Conservation (phyloP, 257 asterid species). For the Craterostigma plantagineum region DNA sequence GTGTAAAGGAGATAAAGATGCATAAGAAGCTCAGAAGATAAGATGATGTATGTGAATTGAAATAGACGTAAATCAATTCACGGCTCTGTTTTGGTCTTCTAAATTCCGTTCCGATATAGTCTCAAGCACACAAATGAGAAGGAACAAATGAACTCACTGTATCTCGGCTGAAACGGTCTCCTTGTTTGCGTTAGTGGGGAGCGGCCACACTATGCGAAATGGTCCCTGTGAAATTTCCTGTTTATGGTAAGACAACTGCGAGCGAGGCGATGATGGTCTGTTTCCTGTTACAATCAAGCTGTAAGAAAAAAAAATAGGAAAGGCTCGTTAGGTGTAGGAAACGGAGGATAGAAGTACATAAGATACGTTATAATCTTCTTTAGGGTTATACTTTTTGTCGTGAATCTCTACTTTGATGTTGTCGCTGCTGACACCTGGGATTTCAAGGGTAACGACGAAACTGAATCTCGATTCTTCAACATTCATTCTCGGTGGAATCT, state of each 20-base stretch:
- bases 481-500: slow-evolving; percentile 65
- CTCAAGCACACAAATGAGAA: too few relatives aligned
- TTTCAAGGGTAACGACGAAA: slow-evolving; percentile 43
- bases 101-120: too few relatives aligned
- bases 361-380: background rate
- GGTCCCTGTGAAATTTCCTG: slow-evolving; percentile 59
- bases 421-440: slow-evolving; percentile 46
- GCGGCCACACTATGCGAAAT: slow-evolving; percentile 48
- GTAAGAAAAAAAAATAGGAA: too few relatives aligned
- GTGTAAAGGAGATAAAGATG: too few relatives aligned
- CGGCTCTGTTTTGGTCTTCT: too few relatives aligned
- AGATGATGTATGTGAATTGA: too few relatives aligned
- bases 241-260: slow-evolving; percentile 28
- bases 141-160: slow-evolving; percentile 65
- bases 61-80: too few relatives aligned
- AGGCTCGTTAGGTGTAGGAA: background rate
- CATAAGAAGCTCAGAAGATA: too few relatives aligned
- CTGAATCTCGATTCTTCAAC: slow-evolving; percentile 44
- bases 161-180: slow-evolving; percentile 53
- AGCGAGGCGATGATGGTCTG: slow-evolving; percentile 22
- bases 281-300: slow-evolving; percentile 52
- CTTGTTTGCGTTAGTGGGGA: slow-evolving; percentile 48
- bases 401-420: slow-evolving; percentile 50
- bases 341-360: background rate
- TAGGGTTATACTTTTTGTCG: slow-evolving; percentile 43